Evolutionary conservation across 495 filamentous ascomycete genomes (phyloP).

Genomic region (Pyrenula aspistea): DNA sequence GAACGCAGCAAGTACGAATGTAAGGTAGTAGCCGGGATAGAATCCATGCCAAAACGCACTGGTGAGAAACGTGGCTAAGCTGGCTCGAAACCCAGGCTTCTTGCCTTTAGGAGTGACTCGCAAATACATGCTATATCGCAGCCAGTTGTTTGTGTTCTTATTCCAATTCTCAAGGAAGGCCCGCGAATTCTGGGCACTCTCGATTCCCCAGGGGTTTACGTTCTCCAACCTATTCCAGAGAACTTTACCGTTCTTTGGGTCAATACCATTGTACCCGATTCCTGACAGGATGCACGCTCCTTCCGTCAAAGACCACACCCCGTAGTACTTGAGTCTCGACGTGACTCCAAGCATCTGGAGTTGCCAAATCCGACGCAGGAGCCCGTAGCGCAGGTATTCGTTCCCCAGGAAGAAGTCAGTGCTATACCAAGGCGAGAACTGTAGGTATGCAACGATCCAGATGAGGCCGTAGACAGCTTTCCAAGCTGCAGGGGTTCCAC

Average conservation of each 20-base stretch:
- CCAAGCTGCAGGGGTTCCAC: conserved; percentile 69
- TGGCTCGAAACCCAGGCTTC: conserved; percentile 93
- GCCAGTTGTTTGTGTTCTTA: conserved; percentile 96
- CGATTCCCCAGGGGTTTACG: conserved; percentile 69
- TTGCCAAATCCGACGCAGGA: conserved; percentile 60
- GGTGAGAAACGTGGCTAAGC: conserved; percentile 84
- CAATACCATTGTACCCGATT: conserved; percentile 87
- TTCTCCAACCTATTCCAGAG: conserved; percentile 86
- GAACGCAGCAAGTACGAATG: conserved; percentile 80
- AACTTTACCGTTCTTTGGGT: conserved; percentile 66
- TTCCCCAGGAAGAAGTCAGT: conserved; percentile 45
- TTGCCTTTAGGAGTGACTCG: conserved; percentile 90
- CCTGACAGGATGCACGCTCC: conserved; percentile 91
- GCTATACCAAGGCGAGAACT: conserved; percentile 57
- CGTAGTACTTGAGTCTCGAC: conserved; percentile 84
- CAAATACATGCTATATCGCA: conserved; percentile 91
- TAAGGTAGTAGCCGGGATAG: conserved; percentile 89
- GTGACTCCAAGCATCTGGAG: conserved; percentile 75
- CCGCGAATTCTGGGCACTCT: conserved; percentile 80
- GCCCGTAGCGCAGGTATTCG: conserved; percentile 49
- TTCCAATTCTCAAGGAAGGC: conserved; percentile 90
- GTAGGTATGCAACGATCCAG: conserved; percentile 73
- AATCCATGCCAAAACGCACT: conserved; percentile 98
- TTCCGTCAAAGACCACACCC: conserved; percentile 86
- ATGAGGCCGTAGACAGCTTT: conserved; percentile 59